phyloP scores from a whole-genome alignment of 2,329 filamentous ascomycete genomes.

The Scedosporium boydii region DNA sequence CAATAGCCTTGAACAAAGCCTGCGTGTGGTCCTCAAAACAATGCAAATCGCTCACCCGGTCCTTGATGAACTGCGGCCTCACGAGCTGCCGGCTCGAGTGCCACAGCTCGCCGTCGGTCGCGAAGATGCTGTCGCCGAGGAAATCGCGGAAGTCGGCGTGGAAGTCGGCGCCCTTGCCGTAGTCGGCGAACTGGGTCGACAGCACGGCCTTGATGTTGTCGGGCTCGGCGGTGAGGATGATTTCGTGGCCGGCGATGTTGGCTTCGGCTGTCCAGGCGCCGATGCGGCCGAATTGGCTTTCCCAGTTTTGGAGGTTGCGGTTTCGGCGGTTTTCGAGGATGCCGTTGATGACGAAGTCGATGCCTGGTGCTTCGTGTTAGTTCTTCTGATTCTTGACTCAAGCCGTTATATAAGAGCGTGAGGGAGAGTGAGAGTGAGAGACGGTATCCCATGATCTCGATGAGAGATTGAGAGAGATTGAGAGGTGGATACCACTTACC shows the following conservation, averaged over 20 bases:
- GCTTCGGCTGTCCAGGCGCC: constrained; percentile 50
- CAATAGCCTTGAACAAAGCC: constrained; percentile 60
- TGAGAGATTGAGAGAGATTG: constrained; percentile 20
- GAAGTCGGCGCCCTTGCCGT: constrained; percentile 71
- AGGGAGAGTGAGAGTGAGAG: not conserved
- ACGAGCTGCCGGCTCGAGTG: constrained; percentile 73
- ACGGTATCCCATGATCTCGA: constrained; percentile 28
- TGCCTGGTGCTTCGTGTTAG: constrained; percentile 25
- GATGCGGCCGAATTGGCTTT: constrained; percentile 32
- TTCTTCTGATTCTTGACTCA: not conserved
- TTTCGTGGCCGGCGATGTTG: constrained; percentile 42
- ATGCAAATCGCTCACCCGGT: constrained; percentile 72
- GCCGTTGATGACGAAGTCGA: constrained; percentile 55
- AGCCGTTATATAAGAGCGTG: not conserved
- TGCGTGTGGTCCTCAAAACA: constrained; percentile 74
- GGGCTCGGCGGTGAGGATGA: constrained; percentile 69
- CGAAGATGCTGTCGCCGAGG: constrained; percentile 67
- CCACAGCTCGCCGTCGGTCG: constrained; percentile 72
- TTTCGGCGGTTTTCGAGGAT: constrained; percentile 42
- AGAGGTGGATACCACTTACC: not conserved
- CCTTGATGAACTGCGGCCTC: constrained; percentile 76
- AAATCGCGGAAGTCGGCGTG: constrained; percentile 67
- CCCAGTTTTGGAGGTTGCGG: constrained; percentile 54
- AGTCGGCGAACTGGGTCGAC: constrained; percentile 77
- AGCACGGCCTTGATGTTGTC: constrained; percentile 88